Evolutionary conservation across 306 rosid species (phyloP), one percentile per base, ranked within the genome.

Genomic region (Trichosanthes truncata): DNA sequence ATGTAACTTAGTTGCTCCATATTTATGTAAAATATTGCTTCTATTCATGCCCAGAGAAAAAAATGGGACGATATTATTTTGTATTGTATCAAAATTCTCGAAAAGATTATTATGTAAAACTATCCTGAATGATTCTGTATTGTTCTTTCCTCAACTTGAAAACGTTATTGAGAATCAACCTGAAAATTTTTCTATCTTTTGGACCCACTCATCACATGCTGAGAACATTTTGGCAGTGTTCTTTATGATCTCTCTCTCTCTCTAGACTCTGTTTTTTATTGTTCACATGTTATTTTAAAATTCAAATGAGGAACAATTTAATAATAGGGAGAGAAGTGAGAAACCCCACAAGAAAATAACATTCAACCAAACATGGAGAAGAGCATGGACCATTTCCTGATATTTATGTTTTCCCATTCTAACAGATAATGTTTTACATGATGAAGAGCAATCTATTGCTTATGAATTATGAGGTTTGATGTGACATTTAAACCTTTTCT

Each of bases 341-440:
- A 36, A 41, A 68, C 74, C 76, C 76, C 76, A 69, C 76, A 69
- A 12, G 76, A 71, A 45, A 71, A 71, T 56, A 43, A 71, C 76
- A 43, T 69, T 43, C 55, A 25, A 69, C 56, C 76, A 41, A 43
- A 69, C 36, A 71, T 43, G 13, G 76, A 45, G 15, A 5, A 69
- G 55, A 21, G 55, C 55, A 43, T 69, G 38, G 76, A 23, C 53
- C 31, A 23, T 69, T 69, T 40, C 4, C 53, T 40, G 53, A 68
- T 68, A 68, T 41, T 68, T 68, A 5, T 67, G 23, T 46, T 17
- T 66, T 8, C 26, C 9, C 56, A 43, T 43, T 25, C 36, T 43
- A 43, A 13, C 12, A 71, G 56, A 71, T 71, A 23, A 12, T 43
- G n/a, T 12, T 41, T 12, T 40, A 9, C 29, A n/a, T 21, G 53